Percentiles rank a stretch among this genome's conserved stretches.
phyloP scores from a whole-genome alignment of 139 green algal genomes.

The Pseudopediastrum boryanum region DNA sequence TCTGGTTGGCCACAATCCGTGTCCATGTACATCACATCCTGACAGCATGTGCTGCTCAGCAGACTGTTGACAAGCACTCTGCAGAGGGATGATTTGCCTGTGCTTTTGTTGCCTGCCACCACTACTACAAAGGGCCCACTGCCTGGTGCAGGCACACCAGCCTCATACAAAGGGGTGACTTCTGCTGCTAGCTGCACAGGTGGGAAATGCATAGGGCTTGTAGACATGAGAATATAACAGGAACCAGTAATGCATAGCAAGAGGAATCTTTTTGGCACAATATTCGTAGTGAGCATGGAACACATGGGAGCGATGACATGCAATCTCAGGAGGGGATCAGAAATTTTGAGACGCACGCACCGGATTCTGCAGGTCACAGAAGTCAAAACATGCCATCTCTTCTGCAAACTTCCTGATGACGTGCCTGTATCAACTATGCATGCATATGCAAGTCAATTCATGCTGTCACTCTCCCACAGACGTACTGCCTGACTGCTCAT shows the following conservation, averaged over 20 bases:
- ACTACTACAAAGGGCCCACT: slow-evolving; percentile 46
- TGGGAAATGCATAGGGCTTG: neutral
- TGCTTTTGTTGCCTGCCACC: slow-evolving; percentile 76
- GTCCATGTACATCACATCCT: slow-evolving; percentile 77
- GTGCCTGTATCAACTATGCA: too few species aligned
- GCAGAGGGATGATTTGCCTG: slow-evolving; percentile 85
- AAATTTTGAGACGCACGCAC: too few species aligned
- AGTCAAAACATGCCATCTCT: too few species aligned
- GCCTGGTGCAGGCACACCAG: slow-evolving; percentile 21
- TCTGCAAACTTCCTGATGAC: too few species aligned
- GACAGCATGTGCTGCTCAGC: slow-evolving; percentile 29
- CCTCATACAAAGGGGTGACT: neutral
- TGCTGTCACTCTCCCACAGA: too few species aligned
- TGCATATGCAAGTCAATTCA: too few species aligned
- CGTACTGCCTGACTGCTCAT: too few species aligned
- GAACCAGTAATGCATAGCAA: too few species aligned
- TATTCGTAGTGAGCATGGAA: neutral
- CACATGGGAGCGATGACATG: neutral
- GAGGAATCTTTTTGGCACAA: too few species aligned
- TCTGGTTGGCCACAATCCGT: slow-evolving; percentile 90
- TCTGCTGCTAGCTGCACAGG: neutral
- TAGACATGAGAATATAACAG: too few species aligned
- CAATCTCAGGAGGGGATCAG: too few species aligned
- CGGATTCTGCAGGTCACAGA: too few species aligned
- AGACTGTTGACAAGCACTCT: slow-evolving; percentile 71